Evolutionary conservation across 345 rosid genomes (phyloP).

Genomic region (Viola odorata): DNA sequence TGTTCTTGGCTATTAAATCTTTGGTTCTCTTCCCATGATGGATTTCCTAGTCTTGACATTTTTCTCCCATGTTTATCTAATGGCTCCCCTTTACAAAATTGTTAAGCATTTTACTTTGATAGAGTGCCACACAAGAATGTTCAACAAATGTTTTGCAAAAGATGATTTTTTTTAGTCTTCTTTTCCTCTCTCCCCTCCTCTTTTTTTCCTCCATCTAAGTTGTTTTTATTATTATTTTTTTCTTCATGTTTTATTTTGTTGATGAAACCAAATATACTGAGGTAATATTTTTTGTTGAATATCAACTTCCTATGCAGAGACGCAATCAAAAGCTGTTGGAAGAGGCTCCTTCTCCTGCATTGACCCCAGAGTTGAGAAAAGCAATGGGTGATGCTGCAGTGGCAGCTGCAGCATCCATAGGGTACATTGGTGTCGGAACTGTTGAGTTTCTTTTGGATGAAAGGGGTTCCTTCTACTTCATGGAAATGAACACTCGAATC

Average conservation of each 20-base stretch:
- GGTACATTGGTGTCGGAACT: constrained; percentile 96
- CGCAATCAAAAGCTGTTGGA: constrained; percentile 93
- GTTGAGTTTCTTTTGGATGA: constrained; percentile 97
- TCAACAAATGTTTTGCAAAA: too few relatives aligned
- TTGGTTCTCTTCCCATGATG: too few relatives aligned
- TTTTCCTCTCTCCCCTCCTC: neutral
- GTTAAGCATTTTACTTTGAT: too few relatives aligned
- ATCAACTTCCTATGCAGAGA: constrained; percentile 48
- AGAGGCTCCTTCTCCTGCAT: constrained; percentile 99
- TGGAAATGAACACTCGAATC: constrained; percentile 99
- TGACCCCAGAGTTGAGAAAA: constrained; percentile 86
- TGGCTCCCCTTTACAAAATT: too few relatives aligned
- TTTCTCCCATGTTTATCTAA: too few relatives aligned
- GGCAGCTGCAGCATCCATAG: constrained; percentile 98
- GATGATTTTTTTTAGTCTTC: too few relatives aligned
- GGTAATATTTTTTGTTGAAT: constrained; percentile 16
- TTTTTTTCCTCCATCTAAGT: neutral
- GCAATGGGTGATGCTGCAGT: constrained; percentile 99
- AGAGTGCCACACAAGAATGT: too few relatives aligned
- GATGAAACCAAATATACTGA: constrained; percentile 10
- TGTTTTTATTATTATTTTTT: neutral
- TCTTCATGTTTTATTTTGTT: neutral
- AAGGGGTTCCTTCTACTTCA: constrained; percentile 95
- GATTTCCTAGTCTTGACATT: too few relatives aligned
- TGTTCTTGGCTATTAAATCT: too few relatives aligned